These are phyloP conservation scores for Helianthus annuus DNA, from an alignment of 129 eudicot genomes.

Conservation along the genomic window HanXRQr2.0-SUNRISE NC_035438.2:2732925-2733424, in stretches of 20 bases:
- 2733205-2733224: conserved; percentile 2
- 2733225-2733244: conserved; percentile 2
- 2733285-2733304: conserved; percentile 11
- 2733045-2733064: neutral
- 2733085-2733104: neutral
- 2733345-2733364: neutral
- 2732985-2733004: too few species aligned
- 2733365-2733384: neutral
- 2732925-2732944: too few species aligned
- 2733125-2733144: conserved; percentile 22
- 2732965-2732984: too few species aligned
- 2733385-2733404: neutral
- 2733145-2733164: conserved; percentile 18
- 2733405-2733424: neutral
- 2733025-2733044: too few species aligned
- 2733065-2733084: neutral
- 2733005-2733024: too few species aligned
- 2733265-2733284: conserved; percentile 17
- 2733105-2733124: neutral
- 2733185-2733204: conserved; percentile 10
- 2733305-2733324: conserved; percentile 17
- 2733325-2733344: conserved; percentile 10
- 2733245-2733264: conserved; percentile 16
- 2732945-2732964: too few species aligned
- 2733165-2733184: conserved; percentile 17